Evolutionary conservation across 2,329 filamentous ascomycete species (phyloP).

Genomic region (Plectosphaerella sp.): DNA sequence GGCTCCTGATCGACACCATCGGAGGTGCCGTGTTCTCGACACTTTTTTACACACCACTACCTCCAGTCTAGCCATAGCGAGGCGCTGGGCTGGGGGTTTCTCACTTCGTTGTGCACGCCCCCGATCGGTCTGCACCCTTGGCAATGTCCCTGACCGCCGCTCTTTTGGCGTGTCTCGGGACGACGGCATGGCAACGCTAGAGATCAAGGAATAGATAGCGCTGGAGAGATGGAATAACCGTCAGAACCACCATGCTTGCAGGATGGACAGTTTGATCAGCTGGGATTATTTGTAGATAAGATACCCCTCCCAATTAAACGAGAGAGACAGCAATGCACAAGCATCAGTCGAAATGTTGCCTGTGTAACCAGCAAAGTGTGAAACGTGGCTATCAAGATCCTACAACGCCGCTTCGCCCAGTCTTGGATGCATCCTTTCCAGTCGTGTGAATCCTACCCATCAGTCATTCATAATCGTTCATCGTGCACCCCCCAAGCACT

Average conservation of each 20-base stretch:
- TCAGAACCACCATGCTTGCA: neutral
- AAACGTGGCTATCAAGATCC: no score
- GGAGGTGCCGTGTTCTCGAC: neutral
- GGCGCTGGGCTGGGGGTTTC: neutral
- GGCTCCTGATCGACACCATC: neutral
- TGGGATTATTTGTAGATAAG: conserved; percentile 29
- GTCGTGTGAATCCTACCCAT: neutral
- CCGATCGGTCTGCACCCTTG: neutral
- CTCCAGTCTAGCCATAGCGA: no score
- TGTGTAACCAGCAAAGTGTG: no score
- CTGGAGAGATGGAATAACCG: neutral
- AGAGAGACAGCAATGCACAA: neutral
- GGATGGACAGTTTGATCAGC: neutral
- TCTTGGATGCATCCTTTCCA: no score
- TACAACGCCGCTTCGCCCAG: no score
- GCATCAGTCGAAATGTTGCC: no score
- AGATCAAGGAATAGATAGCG: neutral
- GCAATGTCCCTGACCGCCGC: neutral
- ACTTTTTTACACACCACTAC: neutral
- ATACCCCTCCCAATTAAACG: conserved; percentile 26
- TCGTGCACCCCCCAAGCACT: conserved; percentile 55
- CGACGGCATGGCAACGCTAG: no score
- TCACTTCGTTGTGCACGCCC: neutral
- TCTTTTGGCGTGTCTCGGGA: neutral
- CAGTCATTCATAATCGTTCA: neutral